These are phyloP conservation scores for Trichosporon coremiiforme DNA, from an alignment of 1,284 basidiomycete species.

Conservation along the genomic window DNA sequence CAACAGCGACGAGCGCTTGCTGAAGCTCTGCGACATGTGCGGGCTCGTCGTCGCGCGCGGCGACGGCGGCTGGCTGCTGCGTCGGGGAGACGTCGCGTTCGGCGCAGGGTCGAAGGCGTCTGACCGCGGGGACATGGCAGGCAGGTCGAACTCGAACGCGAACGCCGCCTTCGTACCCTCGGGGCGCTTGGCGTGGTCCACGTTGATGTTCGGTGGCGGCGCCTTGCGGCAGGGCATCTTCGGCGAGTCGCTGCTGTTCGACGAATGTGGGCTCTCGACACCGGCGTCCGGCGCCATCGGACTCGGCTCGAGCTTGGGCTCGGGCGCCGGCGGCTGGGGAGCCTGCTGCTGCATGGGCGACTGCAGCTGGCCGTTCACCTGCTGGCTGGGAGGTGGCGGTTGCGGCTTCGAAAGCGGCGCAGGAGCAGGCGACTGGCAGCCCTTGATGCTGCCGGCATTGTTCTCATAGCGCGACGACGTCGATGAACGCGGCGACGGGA, in stretches of 20 bases:
- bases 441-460: conserved; percentile 16
- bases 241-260: neutral
- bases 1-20: conserved; percentile 53
- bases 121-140: conserved; percentile 53
- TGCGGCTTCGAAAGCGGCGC: neutral
- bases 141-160: conserved; percentile 56
- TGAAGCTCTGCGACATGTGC: conserved; percentile 56
- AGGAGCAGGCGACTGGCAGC: conserved; percentile 1
- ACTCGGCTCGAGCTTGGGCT: conserved; percentile 24
- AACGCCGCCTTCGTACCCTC: conserved; percentile 29
- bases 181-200: conserved; percentile 24
- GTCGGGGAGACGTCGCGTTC: conserved; percentile 31
- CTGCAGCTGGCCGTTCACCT: neutral
- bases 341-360: neutral
- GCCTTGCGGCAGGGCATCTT: conserved; percentile 34
- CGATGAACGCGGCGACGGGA: conserved; percentile 12
- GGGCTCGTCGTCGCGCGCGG: conserved; percentile 46
- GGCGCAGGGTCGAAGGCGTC: conserved; percentile 53
- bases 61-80: conserved; percentile 40
- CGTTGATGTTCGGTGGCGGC: conserved; percentile 45
- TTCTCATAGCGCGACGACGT: conserved; percentile 14
- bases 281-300: conserved; percentile 28
- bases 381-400: neutral
- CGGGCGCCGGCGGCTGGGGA: neutral
- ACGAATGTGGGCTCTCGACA: conserved; percentile 19